Base-by-base conservation (phyloP, 257 asterid genomes). In the Penstemon barbatus region DNA sequence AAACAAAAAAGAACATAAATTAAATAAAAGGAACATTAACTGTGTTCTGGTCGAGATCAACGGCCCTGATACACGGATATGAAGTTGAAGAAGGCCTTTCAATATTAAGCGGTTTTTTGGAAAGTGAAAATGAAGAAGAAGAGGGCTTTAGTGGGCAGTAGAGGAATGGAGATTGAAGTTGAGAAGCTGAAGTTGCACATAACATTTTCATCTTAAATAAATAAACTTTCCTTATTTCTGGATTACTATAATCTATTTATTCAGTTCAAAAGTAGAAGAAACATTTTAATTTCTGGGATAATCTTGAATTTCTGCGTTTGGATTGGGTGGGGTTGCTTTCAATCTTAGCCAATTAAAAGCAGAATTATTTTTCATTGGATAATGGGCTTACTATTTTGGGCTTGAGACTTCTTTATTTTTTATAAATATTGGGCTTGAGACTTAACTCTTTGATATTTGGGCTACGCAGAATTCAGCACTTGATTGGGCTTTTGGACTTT, bases 31-130 rank as follows among this genome's bases (percentile, higher is more conserved):
- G 38, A 8, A 0, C 8, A 11, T 0, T 69, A 68, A 90, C 97
- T 61, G 95, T 93, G 78, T 90, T 88, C 86, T 90, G 97, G 65
- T 93, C 98, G 66, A 93, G 92, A 78, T 93, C 98, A 75, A 56
- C 62, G 64, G 98, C 96, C 77, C 82, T 88, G 65, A 93, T 72
- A 68, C 89, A 74, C 13, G 97, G 97, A 75, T 83, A 88, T 12
- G 91, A 86, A 70, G 71, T 37, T 6, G 84, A 80, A 10, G 77
- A 69, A 25, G 33, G 33, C 48, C 79, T 81, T 3, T 71, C 83
- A 40, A 65, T 73, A 75, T 73, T 78, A n/a, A 69, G 60, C 59
- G 78, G 64, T 74, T 71, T 86, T 63, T 65, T 70, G 44, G 79
- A 51, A 57, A 71, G 65, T 15, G 79, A 57, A 40, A 65, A 72